These are phyloP conservation scores for Coelastrella sp. DNA, from an alignment of 139 green algal species.

Conservation along the genomic window DNA sequence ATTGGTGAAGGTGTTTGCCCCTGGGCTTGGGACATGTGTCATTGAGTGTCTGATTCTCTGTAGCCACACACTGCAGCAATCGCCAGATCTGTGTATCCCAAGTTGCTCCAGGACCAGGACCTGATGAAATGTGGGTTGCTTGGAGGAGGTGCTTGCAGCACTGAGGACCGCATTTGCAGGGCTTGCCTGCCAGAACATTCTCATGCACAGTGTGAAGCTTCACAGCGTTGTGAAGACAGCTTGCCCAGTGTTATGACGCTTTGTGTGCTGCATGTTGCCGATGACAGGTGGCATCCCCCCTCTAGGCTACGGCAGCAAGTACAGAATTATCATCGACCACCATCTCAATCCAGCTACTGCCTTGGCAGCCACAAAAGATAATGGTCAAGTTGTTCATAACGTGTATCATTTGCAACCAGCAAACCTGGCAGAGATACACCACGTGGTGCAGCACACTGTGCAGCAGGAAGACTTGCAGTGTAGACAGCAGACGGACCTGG, in stretches of 20 bases:
- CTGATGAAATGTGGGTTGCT: no score
- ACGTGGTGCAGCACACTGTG: not conserved
- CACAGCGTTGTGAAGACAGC: not conserved
- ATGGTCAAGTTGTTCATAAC: not conserved
- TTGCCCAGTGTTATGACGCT: not conserved
- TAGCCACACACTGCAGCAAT: no score
- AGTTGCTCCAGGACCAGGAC: no score
- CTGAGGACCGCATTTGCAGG: no score
- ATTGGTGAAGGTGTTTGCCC: no score
- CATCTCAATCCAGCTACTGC: slow-evolving; percentile 9
- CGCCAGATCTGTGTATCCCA: no score
- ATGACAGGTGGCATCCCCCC: slow-evolving; percentile 47
- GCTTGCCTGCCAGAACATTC: no score
- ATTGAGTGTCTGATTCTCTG: no score
- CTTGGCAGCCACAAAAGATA: slow-evolving; percentile 25
- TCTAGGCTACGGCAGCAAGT: slow-evolving; percentile 32
- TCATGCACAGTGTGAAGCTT: no score
- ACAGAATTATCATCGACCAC: slow-evolving; percentile 43
- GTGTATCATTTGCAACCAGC: not conserved
- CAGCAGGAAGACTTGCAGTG: not conserved
- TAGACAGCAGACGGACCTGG: not conserved
- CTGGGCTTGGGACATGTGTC: no score
- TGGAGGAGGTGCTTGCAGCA: no score
- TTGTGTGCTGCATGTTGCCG: not conserved
- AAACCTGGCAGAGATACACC: not conserved